Evolutionary conservation across 2,329 filamentous ascomycete genomes (phyloP).

Genomic region (Diaporthe sp.): DNA sequence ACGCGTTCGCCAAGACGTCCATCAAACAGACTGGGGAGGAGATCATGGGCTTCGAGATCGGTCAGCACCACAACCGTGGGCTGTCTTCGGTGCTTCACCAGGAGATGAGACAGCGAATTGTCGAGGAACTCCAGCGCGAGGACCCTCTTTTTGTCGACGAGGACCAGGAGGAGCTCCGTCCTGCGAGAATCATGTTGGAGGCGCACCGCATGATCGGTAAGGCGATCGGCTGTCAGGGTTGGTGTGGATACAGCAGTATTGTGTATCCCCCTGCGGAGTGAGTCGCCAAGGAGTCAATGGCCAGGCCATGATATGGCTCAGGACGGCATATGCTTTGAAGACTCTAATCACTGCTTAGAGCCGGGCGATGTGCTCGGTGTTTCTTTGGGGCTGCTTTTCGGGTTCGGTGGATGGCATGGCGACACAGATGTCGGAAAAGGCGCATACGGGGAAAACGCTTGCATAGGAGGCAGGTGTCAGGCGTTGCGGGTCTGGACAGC

Average conservation of each 20-base stretch:
- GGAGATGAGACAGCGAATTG: constrained; percentile 27
- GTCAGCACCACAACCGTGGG: neutral
- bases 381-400: neutral
- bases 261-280: constrained; percentile 2
- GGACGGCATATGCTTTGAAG: neutral
- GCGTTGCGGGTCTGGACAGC: neutral
- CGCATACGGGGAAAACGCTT: neutral
- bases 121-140: neutral
- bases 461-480: neutral
- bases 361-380: neutral
- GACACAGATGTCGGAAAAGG: neutral
- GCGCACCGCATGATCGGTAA: constrained; percentile 21
- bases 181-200: constrained; percentile 2
- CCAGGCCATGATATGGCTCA: neutral
- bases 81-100: constrained; percentile 23
- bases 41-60: constrained; percentile 23
- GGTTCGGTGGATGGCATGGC: neutral
- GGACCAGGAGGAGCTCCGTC: neutral
- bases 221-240: constrained; percentile 26
- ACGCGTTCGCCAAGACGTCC: neutral
- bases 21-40: constrained; percentile 7
- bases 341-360: neutral
- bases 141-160: neutral
- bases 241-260: constrained; percentile 27
- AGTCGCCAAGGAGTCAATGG: neutral